Percentiles rank a stretch among this genome's conserved stretches.
Evolutionary conservation across 2,329 filamentous ascomycete species (phyloP).

Genomic region (Alternaria dauci): DNA sequence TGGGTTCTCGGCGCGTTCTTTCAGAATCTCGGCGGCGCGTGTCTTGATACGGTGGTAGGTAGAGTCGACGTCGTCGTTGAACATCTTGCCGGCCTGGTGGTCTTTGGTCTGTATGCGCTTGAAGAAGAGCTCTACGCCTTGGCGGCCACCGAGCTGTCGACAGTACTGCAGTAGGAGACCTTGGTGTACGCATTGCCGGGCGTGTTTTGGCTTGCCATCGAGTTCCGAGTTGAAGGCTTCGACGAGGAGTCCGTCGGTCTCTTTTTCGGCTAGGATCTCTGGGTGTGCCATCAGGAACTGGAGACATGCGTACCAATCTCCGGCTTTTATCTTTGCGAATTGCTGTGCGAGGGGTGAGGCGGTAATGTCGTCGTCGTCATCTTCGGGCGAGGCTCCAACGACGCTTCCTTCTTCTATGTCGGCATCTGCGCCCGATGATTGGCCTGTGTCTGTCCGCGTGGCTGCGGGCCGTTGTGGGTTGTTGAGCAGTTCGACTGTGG

Average conservation of each 20-base stretch:
- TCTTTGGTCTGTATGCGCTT: constrained; percentile 89
- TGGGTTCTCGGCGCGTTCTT: constrained; percentile 61
- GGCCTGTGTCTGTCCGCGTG: constrained; percentile 52
- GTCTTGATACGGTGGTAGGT: constrained; percentile 85
- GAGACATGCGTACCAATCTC: constrained; percentile 76
- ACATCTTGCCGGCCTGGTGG: constrained; percentile 89
- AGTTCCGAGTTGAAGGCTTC: constrained; percentile 91
- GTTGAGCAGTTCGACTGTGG: constrained; percentile 76
- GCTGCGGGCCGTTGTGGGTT: constrained; percentile 59
- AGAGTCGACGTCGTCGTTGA: constrained; percentile 89
- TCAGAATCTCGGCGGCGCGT: constrained; percentile 76
- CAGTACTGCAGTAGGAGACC: constrained; percentile 94
- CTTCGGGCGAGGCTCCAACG: constrained; percentile 32
- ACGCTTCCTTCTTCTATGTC: constrained; percentile 65
- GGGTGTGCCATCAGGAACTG: constrained; percentile 83
- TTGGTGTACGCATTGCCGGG: constrained; percentile 90
- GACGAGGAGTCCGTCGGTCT: constrained; percentile 89
- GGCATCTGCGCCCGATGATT: constrained; percentile 67
- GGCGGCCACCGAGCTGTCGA: constrained; percentile 83
- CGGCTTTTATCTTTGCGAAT: constrained; percentile 80
- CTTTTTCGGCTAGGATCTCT: constrained; percentile 78
- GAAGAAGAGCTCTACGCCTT: constrained; percentile 93
- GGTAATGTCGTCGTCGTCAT: constrained; percentile 73
- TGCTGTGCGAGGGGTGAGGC: constrained; percentile 79
- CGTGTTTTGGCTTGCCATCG: constrained; percentile 76